Evolutionary conservation across 805 yeast species (phyloP), one percentile per base, ranked within the genome.

Genomic region (Metschnikowia continentalis): DNA sequence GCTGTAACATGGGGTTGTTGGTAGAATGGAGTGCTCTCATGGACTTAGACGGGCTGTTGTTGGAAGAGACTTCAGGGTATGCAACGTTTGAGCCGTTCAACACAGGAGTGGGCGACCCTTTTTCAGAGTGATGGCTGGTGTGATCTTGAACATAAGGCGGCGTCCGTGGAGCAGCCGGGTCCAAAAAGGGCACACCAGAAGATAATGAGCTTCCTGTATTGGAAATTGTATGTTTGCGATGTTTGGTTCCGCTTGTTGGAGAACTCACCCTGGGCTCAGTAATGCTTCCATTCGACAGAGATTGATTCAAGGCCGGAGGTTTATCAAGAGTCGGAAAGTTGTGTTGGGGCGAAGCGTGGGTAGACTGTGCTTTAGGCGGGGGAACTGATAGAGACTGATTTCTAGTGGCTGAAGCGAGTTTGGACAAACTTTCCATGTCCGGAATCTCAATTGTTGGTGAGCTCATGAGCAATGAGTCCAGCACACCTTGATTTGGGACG

Each of bases 371-470:
- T 14, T 47, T n/a, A 38, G 49, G 10, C 22, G 53, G 17, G 11
- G 49, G 30, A 42, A 40, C 30, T 36, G 42, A 17, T 54, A 51
- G 6, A 6, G 55, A 50, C 11, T 48, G 43, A 1, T 41, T 35
- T 20, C 50, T 44, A 40, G 46, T 51, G 6, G 50, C 53, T 39
- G 54, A 46, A 14, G 58, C 51, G 38, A 64, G 62, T 15, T 61
- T 61, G 6, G 69, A 62, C 41, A 72, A 49, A 32, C 67, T 67
- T 46, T 80, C 84, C 78, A 84, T 81, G 54, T 77, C 82, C 4
- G 92, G 92, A 39, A 86, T 87, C 62, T 86, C 91, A 30, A 78
- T 79, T 2, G 85, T 74, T 1, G 89, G 86, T 0, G 86, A 79
- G 8, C 80, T 76, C 15, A 54, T 30, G 10, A 41, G 40, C 17